Conservation (phyloP, 2,329 filamentous ascomycete species). For the Graphiopsis chlorocephala region DNA sequence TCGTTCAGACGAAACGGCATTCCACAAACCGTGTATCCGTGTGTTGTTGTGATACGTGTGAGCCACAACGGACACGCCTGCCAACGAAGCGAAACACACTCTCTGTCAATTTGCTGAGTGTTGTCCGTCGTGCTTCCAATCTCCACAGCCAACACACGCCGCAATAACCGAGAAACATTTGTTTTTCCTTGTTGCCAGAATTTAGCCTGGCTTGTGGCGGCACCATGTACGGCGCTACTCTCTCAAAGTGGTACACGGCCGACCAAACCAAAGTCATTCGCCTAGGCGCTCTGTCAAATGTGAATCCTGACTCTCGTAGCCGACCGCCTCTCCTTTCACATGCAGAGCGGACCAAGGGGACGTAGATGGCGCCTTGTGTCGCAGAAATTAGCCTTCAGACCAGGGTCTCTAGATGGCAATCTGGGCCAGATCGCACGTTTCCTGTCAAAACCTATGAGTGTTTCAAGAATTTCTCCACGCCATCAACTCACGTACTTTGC, state of each 20-base stretch:
- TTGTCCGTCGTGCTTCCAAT: not conserved
- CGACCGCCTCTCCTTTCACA: not conserved
- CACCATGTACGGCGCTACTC: slow-evolving; percentile 8
- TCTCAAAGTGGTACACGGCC: not conserved
- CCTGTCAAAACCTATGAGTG: not conserved
- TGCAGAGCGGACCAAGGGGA: slow-evolving; percentile 2
- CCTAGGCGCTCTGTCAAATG: not conserved
- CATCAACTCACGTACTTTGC: not conserved
- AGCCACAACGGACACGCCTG: not conserved
- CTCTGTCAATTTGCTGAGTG: not conserved
- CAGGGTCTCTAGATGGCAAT: not conserved
- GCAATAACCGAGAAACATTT: not conserved
- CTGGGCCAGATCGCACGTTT: not conserved
- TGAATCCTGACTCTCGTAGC: slow-evolving; percentile 2
- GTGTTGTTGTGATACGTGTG: not conserved
- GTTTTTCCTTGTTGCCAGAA: not conserved
- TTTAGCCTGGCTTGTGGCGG: not conserved
- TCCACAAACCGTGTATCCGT: not conserved
- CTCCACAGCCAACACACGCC: not conserved
- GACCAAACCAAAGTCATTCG: not conserved
- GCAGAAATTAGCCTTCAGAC: not conserved
- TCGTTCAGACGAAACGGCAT: not conserved
- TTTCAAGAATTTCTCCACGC: not conserved
- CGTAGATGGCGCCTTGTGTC: slow-evolving; percentile 3
- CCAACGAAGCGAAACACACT: not conserved